These are phyloP conservation scores for Xylaria grammica DNA, from an alignment of 495 filamentous ascomycete species.

Conservation along the genomic window DNA sequence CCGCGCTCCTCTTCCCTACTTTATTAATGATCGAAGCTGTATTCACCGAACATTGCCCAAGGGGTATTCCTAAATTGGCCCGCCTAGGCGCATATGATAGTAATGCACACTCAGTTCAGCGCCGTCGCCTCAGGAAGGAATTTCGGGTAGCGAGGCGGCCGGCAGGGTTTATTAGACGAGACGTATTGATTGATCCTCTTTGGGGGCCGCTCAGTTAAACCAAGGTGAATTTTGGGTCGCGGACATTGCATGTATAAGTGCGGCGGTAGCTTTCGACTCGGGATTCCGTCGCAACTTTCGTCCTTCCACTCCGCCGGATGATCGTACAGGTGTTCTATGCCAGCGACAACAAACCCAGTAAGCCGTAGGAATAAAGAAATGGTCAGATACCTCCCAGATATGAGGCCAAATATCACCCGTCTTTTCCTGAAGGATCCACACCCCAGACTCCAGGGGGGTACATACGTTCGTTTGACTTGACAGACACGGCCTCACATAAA, in stretches of 20 bases:
- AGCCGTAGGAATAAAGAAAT: conserved; percentile 1
- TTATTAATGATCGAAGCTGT: background rate
- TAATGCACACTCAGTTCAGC: background rate
- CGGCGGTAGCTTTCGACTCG: background rate
- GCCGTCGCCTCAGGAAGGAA: background rate
- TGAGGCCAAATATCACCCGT: conserved; percentile 19
- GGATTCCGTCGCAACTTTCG: background rate
- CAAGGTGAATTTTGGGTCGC: background rate
- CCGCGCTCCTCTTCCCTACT: background rate
- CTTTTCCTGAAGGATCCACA: conserved; percentile 20
- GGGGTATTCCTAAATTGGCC: background rate
- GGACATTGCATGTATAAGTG: conserved; percentile 1
- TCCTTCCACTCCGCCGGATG: background rate
- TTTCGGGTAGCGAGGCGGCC: conserved; percentile 16
- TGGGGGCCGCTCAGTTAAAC: conserved; percentile 12
- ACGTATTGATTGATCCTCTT: conserved; percentile 8
- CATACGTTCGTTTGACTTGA: conserved; percentile 1
- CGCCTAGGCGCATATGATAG: background rate
- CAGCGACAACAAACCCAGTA: background rate
- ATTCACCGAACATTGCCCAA: conserved; percentile 7
- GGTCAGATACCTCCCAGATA: conserved; percentile 11
- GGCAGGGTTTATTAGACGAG: conserved; percentile 11
- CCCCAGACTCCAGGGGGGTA: conserved; percentile 21
- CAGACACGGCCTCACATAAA: conserved; percentile 8
- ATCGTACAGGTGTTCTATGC: background rate